Conservation (phyloP, 2,329 filamentous ascomycete species). For the Nemania diffusa region DNA sequence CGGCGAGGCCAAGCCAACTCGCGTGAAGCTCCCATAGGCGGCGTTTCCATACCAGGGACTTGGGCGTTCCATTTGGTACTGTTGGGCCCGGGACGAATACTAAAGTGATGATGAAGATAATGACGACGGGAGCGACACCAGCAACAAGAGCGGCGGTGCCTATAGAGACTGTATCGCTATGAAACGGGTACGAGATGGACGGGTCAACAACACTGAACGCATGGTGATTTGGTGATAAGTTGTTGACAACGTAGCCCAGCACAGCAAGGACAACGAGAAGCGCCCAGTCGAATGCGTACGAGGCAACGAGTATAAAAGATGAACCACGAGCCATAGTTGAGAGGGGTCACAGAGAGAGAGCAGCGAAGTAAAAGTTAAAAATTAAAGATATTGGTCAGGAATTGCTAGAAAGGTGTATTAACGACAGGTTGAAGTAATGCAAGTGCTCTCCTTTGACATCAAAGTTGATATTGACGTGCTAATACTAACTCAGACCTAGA, state of each 20-base stretch:
- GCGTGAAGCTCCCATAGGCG: not conserved
- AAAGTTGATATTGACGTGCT: not conserved
- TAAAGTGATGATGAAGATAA: not conserved
- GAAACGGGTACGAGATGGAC: constrained; percentile 9
- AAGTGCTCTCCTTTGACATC: not conserved
- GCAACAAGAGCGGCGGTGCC: not conserved
- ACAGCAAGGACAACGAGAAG: constrained; percentile 11
- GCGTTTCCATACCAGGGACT: not conserved
- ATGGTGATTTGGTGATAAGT: constrained; percentile 9
- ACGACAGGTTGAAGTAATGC: not conserved
- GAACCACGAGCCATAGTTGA: constrained; percentile 6
- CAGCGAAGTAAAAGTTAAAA: not conserved
- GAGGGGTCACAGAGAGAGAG: not conserved
- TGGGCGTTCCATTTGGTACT: not conserved
- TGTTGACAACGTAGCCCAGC: constrained; percentile 2
- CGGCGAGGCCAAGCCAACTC: not conserved
- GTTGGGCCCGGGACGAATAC: not conserved
- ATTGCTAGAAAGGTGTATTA: not conserved
- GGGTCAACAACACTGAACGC: constrained; percentile 12
- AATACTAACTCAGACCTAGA: not conserved
- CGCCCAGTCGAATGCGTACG: constrained; percentile 12
- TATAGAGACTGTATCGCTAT: not conserved
- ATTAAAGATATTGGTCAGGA: not conserved
- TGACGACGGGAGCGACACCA: not conserved
- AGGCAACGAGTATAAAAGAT: constrained; percentile 1